Conservation (phyloP, 176 grass and related monocot species). For the Carex myosuroides region DNA sequence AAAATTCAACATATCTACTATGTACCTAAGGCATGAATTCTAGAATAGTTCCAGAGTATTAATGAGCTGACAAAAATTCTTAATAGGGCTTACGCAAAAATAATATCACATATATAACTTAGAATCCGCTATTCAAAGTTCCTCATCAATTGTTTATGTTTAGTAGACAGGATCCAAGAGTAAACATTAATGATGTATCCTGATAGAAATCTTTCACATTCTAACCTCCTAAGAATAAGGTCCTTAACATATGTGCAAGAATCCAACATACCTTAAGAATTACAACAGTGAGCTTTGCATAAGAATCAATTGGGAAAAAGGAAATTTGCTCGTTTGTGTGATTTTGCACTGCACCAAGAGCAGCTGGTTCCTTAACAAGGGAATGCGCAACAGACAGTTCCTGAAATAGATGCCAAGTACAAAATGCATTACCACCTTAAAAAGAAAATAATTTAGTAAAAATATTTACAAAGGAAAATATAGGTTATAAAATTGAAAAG, state of each 20-base stretch:
- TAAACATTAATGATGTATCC: background rate
- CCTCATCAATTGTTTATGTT: background rate
- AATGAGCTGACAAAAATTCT: background rate
- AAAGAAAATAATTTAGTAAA: slow-evolving; percentile 11
- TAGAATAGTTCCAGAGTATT: background rate
- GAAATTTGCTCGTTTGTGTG: slow-evolving; percentile 48
- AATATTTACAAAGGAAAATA: background rate
- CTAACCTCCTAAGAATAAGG: background rate
- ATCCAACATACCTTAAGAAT: slow-evolving; percentile 65
- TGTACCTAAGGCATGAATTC: background rate
- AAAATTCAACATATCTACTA: background rate
- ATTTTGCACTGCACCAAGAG: slow-evolving; percentile 37
- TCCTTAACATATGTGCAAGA: background rate
- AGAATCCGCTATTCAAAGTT: background rate
- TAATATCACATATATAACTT: background rate
- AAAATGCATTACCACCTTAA: slow-evolving; percentile 18
- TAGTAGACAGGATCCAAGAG: background rate
- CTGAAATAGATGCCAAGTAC: slow-evolving; percentile 33
- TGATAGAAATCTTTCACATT: background rate
- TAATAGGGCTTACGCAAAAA: background rate
- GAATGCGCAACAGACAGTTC: slow-evolving; percentile 64
- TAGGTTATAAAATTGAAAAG: slow-evolving; percentile 2
- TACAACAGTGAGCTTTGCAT: slow-evolving; percentile 67
- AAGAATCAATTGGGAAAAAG: slow-evolving; percentile 84
- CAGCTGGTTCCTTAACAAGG: slow-evolving; percentile 52